Base-by-base conservation (phyloP, 2,329 filamentous ascomycete genomes). In the Neofusicoccum kwambonambiense region DNA sequence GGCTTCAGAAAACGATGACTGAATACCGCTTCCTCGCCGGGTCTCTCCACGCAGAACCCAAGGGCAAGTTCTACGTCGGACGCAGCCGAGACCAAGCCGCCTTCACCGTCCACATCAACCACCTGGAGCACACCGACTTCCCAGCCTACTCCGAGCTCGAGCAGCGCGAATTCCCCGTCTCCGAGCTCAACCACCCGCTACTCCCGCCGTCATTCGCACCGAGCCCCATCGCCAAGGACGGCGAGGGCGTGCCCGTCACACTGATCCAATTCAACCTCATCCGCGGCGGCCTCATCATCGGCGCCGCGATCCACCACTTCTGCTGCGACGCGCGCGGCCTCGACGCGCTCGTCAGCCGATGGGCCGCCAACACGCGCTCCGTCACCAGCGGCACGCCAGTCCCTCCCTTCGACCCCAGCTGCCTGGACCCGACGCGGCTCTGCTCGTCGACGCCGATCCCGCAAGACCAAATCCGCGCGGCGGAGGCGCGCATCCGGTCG, bases 241-340 rank as follows among this genome's bases (percentile, higher is more conserved):
- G 66, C 13, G 49, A 66, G 15, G 42, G 41, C 9, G 13, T 64
- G n/a, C 37, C 42, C 13, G 19, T 68, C 15, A 64, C 69, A 8
- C 67, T 66, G 9, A 68, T 71, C 12, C 72, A 75, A 62, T 31
- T 70, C 61, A 75, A 67, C 58, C 72, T 75, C 49, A 71, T 75
- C 58, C 57, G 47, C 9, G 71, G 71, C 34, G 73, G 73, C 15
- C 39, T 74, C 11, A 67, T 75, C 31, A 54, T 75, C 11, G 72
- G 60, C 13, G 22, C 69, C 9, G 72, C 72, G 13, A 56, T 73
- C 11, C 70, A 72, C 44, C 74, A 75, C 65, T 57, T 64, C 12
- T 65, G 67, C 50, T 67, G 56, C 13, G 67, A 74, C 31, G 70
- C 68, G 4, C 22, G n/a, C 13, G 71, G 73, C 12, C 70, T 70